Conservation (phyloP, 805 yeast species). For the Yarrowia deformans region DNA sequence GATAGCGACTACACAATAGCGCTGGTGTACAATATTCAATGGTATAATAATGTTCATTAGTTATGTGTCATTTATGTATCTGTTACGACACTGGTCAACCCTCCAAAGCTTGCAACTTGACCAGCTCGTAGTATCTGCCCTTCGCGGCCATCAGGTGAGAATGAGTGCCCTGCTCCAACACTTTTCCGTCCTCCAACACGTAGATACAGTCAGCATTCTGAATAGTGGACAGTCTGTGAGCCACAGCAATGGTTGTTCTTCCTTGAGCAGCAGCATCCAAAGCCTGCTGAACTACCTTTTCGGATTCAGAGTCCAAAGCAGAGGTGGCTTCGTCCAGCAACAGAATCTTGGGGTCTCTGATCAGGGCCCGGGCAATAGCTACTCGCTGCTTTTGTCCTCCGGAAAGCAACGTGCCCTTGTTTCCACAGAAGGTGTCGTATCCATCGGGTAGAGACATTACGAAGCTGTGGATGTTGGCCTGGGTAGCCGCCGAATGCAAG, state of each 20-base stretch:
- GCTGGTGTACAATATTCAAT: not conserved
- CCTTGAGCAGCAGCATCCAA: slow-evolving; percentile 68
- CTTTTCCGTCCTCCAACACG: slow-evolving; percentile 66
- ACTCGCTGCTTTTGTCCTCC: slow-evolving; percentile 82
- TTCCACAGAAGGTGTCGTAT: slow-evolving; percentile 63
- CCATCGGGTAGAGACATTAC: slow-evolving; percentile 64
- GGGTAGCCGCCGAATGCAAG: slow-evolving; percentile 56
- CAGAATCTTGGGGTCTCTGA: slow-evolving; percentile 68
- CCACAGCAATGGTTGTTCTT: slow-evolving; percentile 84
- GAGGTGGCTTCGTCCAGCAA: slow-evolving; percentile 75
- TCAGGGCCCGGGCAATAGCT: slow-evolving; percentile 76
- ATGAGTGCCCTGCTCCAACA: slow-evolving; percentile 67
- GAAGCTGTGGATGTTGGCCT: slow-evolving; percentile 67
- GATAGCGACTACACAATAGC: not conserved
- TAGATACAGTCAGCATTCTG: slow-evolving; percentile 66
- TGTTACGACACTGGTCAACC: not conserved
- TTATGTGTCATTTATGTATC: not conserved
- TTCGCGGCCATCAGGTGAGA: slow-evolving; percentile 54
- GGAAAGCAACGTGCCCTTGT: slow-evolving; percentile 64
- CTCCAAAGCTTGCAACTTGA: slow-evolving; percentile 52
- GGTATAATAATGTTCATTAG: not conserved
- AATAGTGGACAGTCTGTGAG: slow-evolving; percentile 80
- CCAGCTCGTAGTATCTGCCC: slow-evolving; percentile 54
- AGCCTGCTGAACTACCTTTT: slow-evolving; percentile 75
- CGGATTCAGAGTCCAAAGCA: slow-evolving; percentile 73